Evolutionary conservation across 2,329 filamentous ascomycete genomes (phyloP).

Genomic region (Hypoxylon sp.): DNA sequence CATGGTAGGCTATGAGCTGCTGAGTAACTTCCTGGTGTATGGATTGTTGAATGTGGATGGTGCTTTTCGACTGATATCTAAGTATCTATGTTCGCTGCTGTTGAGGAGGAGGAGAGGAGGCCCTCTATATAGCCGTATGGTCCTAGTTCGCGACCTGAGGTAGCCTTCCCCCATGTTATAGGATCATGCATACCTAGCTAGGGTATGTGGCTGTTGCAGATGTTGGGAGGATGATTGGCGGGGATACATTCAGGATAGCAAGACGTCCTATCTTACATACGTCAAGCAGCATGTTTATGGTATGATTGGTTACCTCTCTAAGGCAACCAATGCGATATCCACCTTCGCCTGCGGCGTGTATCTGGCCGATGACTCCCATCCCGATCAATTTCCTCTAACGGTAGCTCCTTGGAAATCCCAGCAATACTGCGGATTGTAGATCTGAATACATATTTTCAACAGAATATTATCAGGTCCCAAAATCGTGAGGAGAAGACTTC

Average conservation of each 20-base stretch:
- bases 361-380: too few species aligned
- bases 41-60: neutral
- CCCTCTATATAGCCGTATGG: conserved; percentile 12
- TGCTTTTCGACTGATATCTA: neutral
- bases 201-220: conserved; percentile 27
- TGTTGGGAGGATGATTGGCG: conserved; percentile 17
- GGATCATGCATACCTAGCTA: conserved; percentile 1
- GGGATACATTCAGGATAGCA: conserved; percentile 5
- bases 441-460: too few species aligned
- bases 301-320: conserved; percentile 10
- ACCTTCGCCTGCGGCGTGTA: conserved; percentile 18
- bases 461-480: too few species aligned
- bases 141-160: conserved; percentile 25
- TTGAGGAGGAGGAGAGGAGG: neutral
- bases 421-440: too few species aligned
- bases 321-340: conserved; percentile 20
- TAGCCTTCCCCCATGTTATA: neutral
- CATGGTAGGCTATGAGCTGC: conserved; percentile 1
- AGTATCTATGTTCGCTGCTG: neutral
- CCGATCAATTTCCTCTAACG: too few species aligned
- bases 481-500: too few species aligned
- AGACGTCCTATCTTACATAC: conserved; percentile 3
- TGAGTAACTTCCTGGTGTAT: neutral
- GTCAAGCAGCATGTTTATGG: neutral
- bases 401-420: too few species aligned